These are phyloP conservation scores for Sonneratia caseolaris DNA, from an alignment of 345 rosid species.

Conservation along the genomic window DNA sequence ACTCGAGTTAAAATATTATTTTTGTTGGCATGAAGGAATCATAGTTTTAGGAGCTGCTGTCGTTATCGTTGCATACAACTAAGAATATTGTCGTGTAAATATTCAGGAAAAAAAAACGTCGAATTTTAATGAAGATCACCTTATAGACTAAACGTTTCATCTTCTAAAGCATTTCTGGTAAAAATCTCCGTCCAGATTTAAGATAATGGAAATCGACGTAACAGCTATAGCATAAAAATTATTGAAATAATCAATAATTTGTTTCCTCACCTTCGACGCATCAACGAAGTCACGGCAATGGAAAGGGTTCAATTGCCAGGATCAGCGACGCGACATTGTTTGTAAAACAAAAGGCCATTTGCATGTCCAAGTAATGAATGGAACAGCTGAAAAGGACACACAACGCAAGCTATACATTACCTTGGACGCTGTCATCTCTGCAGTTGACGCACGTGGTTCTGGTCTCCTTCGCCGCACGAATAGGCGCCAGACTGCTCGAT, in stretches of 20 bases:
- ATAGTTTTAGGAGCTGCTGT: neutral
- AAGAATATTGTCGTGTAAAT: neutral
- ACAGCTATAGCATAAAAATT: neutral
- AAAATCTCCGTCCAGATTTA: neutral
- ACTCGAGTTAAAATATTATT: neutral
- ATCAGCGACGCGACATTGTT: neutral
- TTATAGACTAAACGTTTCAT: neutral
- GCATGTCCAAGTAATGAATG: neutral
- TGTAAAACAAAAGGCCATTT: too few relatives aligned
- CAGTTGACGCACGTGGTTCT: slow-evolving; percentile 11
- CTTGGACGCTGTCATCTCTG: slow-evolving; percentile 10
- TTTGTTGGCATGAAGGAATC: neutral
- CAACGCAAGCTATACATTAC: neutral
- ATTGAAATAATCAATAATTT: neutral
- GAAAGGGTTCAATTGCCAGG: neutral
- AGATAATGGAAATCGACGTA: neutral
- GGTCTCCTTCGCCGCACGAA: slow-evolving; percentile 40
- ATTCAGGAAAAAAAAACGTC: neutral
- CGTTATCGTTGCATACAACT: neutral
- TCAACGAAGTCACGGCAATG: neutral
- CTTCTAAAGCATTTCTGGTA: too few relatives aligned
- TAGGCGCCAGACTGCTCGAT: slow-evolving; percentile 20
- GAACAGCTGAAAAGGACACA: neutral
- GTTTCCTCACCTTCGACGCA: neutral
- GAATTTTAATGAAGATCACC: neutral